Evolutionary conservation across 139 green algal species (phyloP), one percentile per base, ranked within the genome.

Genomic region (Edaphochlamys debaryana): DNA sequence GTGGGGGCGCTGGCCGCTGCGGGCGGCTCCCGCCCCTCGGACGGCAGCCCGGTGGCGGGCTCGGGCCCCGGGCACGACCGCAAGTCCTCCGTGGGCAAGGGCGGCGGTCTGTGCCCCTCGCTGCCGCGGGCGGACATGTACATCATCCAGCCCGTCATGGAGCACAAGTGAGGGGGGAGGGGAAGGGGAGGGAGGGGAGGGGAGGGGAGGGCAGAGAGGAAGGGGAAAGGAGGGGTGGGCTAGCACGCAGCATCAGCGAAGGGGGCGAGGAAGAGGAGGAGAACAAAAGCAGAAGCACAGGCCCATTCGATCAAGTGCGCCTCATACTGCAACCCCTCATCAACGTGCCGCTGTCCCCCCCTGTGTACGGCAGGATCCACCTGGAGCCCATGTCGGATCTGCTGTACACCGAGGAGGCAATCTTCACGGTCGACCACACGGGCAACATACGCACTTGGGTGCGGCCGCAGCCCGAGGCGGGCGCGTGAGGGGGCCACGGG

Each of bases 311-410:
- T n/a, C n/a, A n/a, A n/a, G n/a, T n/a, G n/a, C n/a, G n/a, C n/a
- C n/a, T n/a, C n/a, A n/a, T n/a, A n/a, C n/a, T n/a, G n/a, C n/a
- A n/a, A n/a, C n/a, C n/a, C n/a, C n/a, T n/a, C n/a, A n/a, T n/a
- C n/a, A n/a, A n/a, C n/a, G n/a, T n/a, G n/a, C n/a, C n/a, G n/a
- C n/a, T n/a, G n/a, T n/a, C n/a, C n/a, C n/a, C n/a, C n/a, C n/a
- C n/a, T n/a, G n/a, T n/a, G n/a, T n/a, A n/a, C n/a, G n/a, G n/a
- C 87, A 94, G 90, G 85, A 66, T 94, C 15, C 94, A 98, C 74
- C 48, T 56, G 23, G 95, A 98, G 88, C 95, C 95, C 6, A 63
- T 95, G 56, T 94, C 88, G n/a, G 88, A 94, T 48, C 41, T 97
- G 6, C 29, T 92, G 66, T 97, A 96, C 79, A 85, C 80, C 0